Evolutionary conservation across 768 basidiomycete species (phyloP).

Genomic region (Tulasnella calospora): DNA sequence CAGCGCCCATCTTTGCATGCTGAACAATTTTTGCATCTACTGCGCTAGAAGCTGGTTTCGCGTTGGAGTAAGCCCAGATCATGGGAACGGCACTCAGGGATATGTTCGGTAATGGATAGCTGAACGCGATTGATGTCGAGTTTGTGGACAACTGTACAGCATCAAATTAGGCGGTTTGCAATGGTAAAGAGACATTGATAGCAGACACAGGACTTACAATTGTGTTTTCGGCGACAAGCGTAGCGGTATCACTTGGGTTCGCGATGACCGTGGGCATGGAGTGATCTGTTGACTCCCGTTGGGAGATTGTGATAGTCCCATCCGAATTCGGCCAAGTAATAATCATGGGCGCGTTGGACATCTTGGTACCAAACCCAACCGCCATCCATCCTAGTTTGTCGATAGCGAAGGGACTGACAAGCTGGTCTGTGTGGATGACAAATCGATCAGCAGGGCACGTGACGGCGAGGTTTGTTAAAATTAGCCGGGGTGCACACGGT

Average conservation of each 20-base stretch:
- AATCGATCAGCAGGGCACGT: neutral
- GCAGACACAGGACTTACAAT: conserved; percentile 43
- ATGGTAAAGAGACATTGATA: conserved; percentile 27
- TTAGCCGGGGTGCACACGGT: neutral
- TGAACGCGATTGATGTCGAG: conserved; percentile 28
- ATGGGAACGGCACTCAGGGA: conserved; percentile 35
- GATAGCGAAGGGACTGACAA: neutral
- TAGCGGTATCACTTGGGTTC: conserved; percentile 51
- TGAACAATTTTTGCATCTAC: conserved; percentile 41
- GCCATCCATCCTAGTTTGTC: neutral
- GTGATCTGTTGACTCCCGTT: conserved; percentile 50
- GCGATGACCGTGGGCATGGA: conserved; percentile 54
- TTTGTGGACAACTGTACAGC: neutral
- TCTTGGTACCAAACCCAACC: neutral
- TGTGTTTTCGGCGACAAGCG: conserved; percentile 38
- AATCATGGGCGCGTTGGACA: neutral
- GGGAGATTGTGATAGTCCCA: conserved; percentile 59
- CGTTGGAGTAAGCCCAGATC: conserved; percentile 57
- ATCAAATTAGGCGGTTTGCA: conserved; percentile 37
- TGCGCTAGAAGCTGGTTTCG: conserved; percentile 46
- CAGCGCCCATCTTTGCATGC: conserved; percentile 45
- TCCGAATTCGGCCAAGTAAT: conserved; percentile 42
- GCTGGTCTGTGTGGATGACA: neutral
- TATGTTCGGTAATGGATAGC: conserved; percentile 30
- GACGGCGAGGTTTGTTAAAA: neutral